Percentiles rank a stretch among this genome's conserved stretches.
Evolutionary conservation across 306 rosid species (phyloP).

Genomic region (Ochetophila trinervis): DNA sequence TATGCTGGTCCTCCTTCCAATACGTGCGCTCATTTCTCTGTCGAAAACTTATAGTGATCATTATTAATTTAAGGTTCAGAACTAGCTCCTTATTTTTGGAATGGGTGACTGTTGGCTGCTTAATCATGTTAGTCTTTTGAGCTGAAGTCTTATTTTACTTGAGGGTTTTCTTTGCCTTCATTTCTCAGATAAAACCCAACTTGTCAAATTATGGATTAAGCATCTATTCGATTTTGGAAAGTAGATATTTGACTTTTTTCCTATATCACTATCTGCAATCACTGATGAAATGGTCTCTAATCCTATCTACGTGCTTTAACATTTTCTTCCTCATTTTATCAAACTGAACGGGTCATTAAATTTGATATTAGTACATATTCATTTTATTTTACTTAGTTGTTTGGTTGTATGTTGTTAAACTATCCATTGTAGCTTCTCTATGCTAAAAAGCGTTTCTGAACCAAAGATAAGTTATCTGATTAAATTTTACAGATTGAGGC

Average conservation of each 20-base stretch:
- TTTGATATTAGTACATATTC: too few species aligned
- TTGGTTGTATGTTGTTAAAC: too few species aligned
- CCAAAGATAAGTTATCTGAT: constrained; percentile 14
- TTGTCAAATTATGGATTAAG: background rate
- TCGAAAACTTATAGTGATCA: background rate
- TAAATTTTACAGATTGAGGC: constrained; percentile 64
- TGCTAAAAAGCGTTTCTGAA: background rate
- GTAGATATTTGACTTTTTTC: constrained; percentile 1
- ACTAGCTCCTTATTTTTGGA: background rate
- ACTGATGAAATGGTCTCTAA: constrained; percentile 9
- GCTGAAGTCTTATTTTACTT: background rate
- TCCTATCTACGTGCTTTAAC: background rate
- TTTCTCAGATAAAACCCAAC: background rate
- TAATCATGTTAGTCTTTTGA: background rate
- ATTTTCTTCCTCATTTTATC: background rate
- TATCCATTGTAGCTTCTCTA: background rate
- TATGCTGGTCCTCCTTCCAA: background rate
- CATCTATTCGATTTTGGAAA: background rate
- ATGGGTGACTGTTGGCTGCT: background rate
- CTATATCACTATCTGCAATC: background rate
- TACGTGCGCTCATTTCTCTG: too few species aligned
- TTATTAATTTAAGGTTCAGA: background rate
- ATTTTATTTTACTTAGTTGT: too few species aligned
- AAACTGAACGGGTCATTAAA: too few species aligned
- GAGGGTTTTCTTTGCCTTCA: background rate